Evolutionary conservation across 805 yeast species (phyloP), one percentile per base, ranked within the genome.

Genomic region (Blastobotrys robertii): DNA sequence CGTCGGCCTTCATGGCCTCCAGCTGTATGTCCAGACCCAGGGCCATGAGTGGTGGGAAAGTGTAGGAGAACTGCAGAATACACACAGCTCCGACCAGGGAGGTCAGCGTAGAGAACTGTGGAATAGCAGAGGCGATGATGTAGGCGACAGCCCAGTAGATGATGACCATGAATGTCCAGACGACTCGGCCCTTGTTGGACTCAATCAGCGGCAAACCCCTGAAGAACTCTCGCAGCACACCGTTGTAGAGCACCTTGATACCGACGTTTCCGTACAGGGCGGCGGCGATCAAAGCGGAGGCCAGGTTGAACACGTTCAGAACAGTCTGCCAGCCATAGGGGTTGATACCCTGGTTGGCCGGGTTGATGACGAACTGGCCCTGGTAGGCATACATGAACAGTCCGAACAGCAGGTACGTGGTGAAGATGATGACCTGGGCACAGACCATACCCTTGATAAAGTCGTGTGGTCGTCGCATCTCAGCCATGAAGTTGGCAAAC

Each of bases 241-340:
- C 63, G 47, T 64, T 65, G 59, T 69, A 71, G 19, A 64, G 43
- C n/a, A 67, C 68, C 56, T 71, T 71, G 46, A 68, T 55, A 33
- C 73, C 73, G 38, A 71, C 62, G 53, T 71, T 70, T 22, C 72
- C 73, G 48, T 68, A 71, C 44, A 71, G 60, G 11, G 65, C 65
- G 31, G 68, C 71, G 30, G 73, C 74, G 42, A 70, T 57, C 40
- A 69, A 51, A 13, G 69, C 71, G 8, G 67, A 57, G 25, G 69
- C 54, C 31, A 70, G 51, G 39, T 55, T 49, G 44, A 61, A 50
- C 47, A 70, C 52, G 58, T 68, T 63, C 40, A 56, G 50, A 41
- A 66, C 64, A 38, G 62, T 55, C 55, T 65, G 66, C 62, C 68
- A 49, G 38, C 60, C 58, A 48, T 57, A 52, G 19, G 40, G 44